Conservation (phyloP, 2,329 filamentous ascomycete genomes). For the Alternaria brassicicola region DNA sequence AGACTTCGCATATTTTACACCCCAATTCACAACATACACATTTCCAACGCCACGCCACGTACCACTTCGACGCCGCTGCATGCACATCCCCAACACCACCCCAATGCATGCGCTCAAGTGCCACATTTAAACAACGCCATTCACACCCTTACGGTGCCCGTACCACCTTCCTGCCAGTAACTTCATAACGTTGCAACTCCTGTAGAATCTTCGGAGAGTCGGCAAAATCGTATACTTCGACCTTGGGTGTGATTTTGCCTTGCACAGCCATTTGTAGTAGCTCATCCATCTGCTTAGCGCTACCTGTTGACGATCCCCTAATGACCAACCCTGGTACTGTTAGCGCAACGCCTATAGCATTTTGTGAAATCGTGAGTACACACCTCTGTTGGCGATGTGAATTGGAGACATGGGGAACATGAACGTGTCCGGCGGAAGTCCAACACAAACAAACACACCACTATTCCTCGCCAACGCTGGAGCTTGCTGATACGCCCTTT, state of each 20-base stretch:
- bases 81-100: not conserved
- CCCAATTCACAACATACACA: not conserved
- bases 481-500: conserved; percentile 53
- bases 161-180: conserved; percentile 47
- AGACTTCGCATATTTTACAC: not conserved
- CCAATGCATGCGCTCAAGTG: not conserved
- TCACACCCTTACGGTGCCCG: conserved; percentile 26
- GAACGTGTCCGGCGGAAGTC: conserved; percentile 53
- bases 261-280: conserved; percentile 52
- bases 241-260: conserved; percentile 50
- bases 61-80: not conserved
- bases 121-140: not conserved
- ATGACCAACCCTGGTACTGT: conserved; percentile 48
- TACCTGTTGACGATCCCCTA: conserved; percentile 56
- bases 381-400: conserved; percentile 55
- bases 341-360: not conserved
- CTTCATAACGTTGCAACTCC: conserved; percentile 43
- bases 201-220: conserved; percentile 46
- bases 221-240: conserved; percentile 46
- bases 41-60: not conserved
- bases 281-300: conserved; percentile 54
- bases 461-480: conserved; percentile 52
- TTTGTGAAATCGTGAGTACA: not conserved
- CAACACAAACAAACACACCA: conserved; percentile 57
- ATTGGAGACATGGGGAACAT: conserved; percentile 55